Conservation (phyloP, 2,329 filamentous ascomycete genomes). For the Madurella mycetomatis region DNA sequence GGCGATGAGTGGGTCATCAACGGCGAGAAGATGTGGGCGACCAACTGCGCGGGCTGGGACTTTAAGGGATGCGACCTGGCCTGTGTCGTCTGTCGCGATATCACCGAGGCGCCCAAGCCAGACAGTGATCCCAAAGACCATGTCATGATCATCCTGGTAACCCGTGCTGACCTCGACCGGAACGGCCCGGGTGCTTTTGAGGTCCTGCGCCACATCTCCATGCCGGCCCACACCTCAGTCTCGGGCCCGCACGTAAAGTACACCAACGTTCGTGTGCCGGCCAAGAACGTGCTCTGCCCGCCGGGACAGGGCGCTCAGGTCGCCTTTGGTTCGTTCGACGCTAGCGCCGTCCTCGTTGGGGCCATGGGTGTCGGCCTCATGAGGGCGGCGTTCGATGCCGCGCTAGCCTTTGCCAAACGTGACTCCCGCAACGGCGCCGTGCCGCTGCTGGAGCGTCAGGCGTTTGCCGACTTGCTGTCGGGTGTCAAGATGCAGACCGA, state of each 20-base stretch:
- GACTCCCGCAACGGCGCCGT: constrained; percentile 43
- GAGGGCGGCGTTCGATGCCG: constrained; percentile 49
- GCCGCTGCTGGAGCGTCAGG: constrained; percentile 43
- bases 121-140: constrained; percentile 23
- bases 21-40: constrained; percentile 56
- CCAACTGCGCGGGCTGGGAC: constrained; percentile 52
- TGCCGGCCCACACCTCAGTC: constrained; percentile 43
- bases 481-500: constrained; percentile 50
- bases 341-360: constrained; percentile 45
- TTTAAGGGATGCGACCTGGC: constrained; percentile 46
- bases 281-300: constrained; percentile 41
- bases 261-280: constrained; percentile 44
- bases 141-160: constrained; percentile 48
- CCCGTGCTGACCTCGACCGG: constrained; percentile 41
- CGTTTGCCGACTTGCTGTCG: constrained; percentile 44
- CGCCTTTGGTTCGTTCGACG: constrained; percentile 41
- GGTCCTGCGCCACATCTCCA: constrained; percentile 43
- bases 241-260: constrained; percentile 48
- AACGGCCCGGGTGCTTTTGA: constrained; percentile 41
- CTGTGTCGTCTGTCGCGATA: constrained; percentile 47
- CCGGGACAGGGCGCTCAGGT: constrained; percentile 41
- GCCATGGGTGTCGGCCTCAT: constrained; percentile 52
- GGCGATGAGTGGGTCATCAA: constrained; percentile 48
- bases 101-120: constrained; percentile 18
- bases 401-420: constrained; percentile 44